Base-by-base conservation (phyloP, 1,139 yeast species). In the Nakaseomyces delphensis region DNA sequence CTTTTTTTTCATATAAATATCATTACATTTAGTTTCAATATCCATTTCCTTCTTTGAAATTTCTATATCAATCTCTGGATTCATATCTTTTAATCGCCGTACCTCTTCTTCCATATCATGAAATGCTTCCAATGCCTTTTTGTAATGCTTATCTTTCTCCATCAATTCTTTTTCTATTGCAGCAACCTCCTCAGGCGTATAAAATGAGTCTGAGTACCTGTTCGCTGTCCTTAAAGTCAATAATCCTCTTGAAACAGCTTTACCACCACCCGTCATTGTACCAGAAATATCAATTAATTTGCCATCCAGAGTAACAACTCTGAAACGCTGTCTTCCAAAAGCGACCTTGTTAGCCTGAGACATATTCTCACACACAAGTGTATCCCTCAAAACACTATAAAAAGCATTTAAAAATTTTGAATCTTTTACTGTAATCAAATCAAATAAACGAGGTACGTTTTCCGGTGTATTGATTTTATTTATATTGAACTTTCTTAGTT, bases 261-360 rank as follows among this genome's bases (percentile, higher is more conserved):
- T 76, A 43, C 97, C 97, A 64, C 99, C 99, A 55, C 99, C 99
- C 41, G 94, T 79, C 83, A 93, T 82, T 1, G 97, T 84, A 63
- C 99, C 99, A 2, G 95, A 83, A n/a, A 83, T 78, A 57, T 89
- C 97, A 45, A 93, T 91, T 27, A 91, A 69, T 54, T 86, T 83
- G 24, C 99, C 99, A 62, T 85, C 95, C 13, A 87, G 64, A 0
- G 98, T 86, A 0, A 93, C 98, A 10, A 89, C 97, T 55, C 95
- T 75, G 72, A 78, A 85, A 48, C 95, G 69, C 48, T 71, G 76
- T n/a, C 63, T 59, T 1, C 96, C 95, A 66, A 83, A 91, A 0
- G 98, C 97, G 31, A 91, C 94, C 36, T 74, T 67, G 50, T 86
- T 81, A 0, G 98, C 99, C 55, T 83, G 89, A 33, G 72, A 74